These are phyloP conservation scores for Monosporozyma solicola DNA, from an alignment of 805 yeast genomes.

Conservation along the genomic window DNA sequence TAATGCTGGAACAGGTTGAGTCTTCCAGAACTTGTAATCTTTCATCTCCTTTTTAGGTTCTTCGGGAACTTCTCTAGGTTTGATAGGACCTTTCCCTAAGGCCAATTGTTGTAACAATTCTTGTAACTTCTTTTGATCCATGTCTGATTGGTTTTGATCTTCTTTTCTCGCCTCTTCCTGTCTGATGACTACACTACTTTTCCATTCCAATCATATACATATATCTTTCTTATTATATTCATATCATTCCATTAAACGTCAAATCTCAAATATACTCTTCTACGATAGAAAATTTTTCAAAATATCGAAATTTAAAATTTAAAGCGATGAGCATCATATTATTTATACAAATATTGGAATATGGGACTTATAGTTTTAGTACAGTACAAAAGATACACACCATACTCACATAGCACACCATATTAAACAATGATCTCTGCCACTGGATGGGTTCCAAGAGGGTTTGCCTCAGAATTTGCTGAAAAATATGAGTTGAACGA, in stretches of 20 bases:
- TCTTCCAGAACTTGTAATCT: slow-evolving; percentile 94
- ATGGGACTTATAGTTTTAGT: neutral
- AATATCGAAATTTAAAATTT: neutral
- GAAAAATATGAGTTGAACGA: slow-evolving; percentile 81
- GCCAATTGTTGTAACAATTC: slow-evolving; percentile 43
- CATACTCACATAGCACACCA: neutral
- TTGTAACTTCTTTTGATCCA: slow-evolving; percentile 25
- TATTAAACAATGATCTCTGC: slow-evolving; percentile 66
- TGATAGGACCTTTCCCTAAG: slow-evolving; percentile 26
- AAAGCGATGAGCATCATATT: slow-evolving; percentile 3
- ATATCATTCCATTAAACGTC: neutral
- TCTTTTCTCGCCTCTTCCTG: neutral
- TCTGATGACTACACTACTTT: neutral
- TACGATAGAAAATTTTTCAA: slow-evolving; percentile 2
- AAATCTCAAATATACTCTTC: neutral
- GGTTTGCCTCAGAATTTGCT: slow-evolving; percentile 89
- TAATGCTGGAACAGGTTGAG: slow-evolving; percentile 85
- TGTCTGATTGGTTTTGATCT: neutral
- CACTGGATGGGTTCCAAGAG: slow-evolving; percentile 92
- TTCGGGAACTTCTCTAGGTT: neutral
- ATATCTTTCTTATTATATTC: neutral
- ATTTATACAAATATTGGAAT: too few species aligned
- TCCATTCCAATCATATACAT: neutral
- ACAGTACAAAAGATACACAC: neutral
- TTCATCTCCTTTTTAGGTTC: slow-evolving; percentile 58